Evolutionary conservation across 352 stramenopile genomes (phyloP), one percentile per base, ranked within the genome.

Genomic region (Pythium chondricola): DNA sequence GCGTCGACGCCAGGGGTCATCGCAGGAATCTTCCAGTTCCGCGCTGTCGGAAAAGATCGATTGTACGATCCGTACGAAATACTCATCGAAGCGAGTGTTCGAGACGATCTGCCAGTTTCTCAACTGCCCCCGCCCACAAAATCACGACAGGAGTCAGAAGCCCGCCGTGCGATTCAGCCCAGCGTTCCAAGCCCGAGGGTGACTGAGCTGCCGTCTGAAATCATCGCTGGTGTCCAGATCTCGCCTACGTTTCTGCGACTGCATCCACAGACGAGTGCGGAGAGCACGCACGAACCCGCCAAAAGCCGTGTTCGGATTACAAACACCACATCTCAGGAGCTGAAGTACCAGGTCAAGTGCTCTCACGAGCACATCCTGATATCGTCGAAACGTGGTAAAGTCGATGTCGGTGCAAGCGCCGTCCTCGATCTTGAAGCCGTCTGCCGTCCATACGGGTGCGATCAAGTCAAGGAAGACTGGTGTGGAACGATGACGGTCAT

Each of bases 1-100:
- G 83, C 83, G 8, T 63, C 55, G 18, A 65, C 71, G 11, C 49
- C 65, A 7, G 83, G 83, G 16, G 78, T 82, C 25, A 76, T 84
- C 7, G 76, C 83, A 0, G 83, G 78, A 0, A 87, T 94, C n/a
- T 91, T 94, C 32, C 83, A 94, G 57, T 94, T 94, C 37, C 66
- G 83, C 50, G 82, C 71, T 21, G 69, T 94, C 25, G 80, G 75
- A 1, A 42, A 72, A 27, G 61, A 92, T 22, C 71, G 68, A 9
- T 54, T 91, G 13, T 81, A 79, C 31, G 57, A 71, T 21, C 81
- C 80, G 5, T 91, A 90, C 31, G 83, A 94, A 71, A 71, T 92
- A 18, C 55, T 94, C 18, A 83, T 94, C 24, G 83, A 94, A 66
- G 78, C 80, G 21, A 88, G 78, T 47, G 80, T 94, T 29, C 70